Evolutionary conservation across 2,329 filamentous ascomycete genomes (phyloP).

Genomic region (Penicillium sp.): DNA sequence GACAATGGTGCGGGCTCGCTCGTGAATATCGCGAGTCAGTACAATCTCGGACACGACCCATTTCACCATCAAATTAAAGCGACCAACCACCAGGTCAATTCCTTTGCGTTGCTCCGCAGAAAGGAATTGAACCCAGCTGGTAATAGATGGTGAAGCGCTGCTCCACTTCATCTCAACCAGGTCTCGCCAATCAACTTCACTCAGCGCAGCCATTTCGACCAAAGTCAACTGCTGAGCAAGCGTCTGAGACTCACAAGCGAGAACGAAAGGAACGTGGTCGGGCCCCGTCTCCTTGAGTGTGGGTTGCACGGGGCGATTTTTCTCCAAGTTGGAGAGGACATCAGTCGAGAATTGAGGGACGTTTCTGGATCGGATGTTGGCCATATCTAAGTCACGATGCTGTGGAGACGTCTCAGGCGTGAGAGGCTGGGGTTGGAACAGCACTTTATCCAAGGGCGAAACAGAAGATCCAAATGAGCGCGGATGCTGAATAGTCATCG

Average conservation of each 20-base stretch:
- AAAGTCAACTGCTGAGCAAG: slow-evolving; percentile 66
- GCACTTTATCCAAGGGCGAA: slow-evolving; percentile 34
- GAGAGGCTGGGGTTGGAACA: slow-evolving; percentile 40
- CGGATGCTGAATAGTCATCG: slow-evolving; percentile 46
- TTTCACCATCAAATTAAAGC: slow-evolving; percentile 68
- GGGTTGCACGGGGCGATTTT: slow-evolving; percentile 19
- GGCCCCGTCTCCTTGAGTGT: slow-evolving; percentile 19
- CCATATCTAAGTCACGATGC: slow-evolving; percentile 22
- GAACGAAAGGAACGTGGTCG: slow-evolving; percentile 62
- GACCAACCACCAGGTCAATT: slow-evolving; percentile 65
- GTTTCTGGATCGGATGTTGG: slow-evolving; percentile 23
- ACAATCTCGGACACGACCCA: slow-evolving; percentile 66
- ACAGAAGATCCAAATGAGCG: slow-evolving; percentile 37
- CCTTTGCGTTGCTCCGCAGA: slow-evolving; percentile 57
- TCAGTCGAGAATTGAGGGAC: slow-evolving; percentile 36
- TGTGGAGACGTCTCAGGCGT: slow-evolving; percentile 49
- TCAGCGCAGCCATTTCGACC: slow-evolving; percentile 66
- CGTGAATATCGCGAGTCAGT: slow-evolving; percentile 58
- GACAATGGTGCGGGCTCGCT: slow-evolving; percentile 61
- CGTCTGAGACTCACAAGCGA: slow-evolving; percentile 63
- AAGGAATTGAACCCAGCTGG: slow-evolving; percentile 65
- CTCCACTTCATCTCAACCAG: slow-evolving; percentile 66
- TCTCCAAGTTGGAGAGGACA: slow-evolving; percentile 38
- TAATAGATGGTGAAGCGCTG: slow-evolving; percentile 53
- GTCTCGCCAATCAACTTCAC: slow-evolving; percentile 68